These are phyloP conservation scores for Chaetomiaceae sp. DNA, from an alignment of 2,329 filamentous ascomycete genomes.

Conservation along the genomic window DNA sequence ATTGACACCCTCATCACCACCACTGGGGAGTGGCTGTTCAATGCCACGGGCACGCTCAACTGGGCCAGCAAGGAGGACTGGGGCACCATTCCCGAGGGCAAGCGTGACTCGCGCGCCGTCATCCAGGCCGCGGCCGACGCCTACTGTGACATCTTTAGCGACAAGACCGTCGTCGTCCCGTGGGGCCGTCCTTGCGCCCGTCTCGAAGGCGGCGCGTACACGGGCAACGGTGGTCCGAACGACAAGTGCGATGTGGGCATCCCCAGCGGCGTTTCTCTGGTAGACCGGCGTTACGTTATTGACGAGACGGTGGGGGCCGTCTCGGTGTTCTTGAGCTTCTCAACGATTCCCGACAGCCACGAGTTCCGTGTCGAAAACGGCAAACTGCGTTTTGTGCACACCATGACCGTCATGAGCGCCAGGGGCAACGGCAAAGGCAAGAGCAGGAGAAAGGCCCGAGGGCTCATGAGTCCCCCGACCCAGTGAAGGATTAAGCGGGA, in stretches of 20 bases:
- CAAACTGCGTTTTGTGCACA: conserved; percentile 30
- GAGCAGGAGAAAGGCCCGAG: not conserved
- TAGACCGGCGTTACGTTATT: conserved; percentile 30
- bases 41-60: conserved; percentile 28
- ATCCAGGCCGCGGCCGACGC: conserved; percentile 30
- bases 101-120: conserved; percentile 27
- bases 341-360: conserved; percentile 30
- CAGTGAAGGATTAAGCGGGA: not conserved
- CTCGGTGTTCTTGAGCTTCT: conserved; percentile 29
- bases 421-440: conserved; percentile 14
- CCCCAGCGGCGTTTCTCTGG: conserved; percentile 26
- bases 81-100: conserved; percentile 24
- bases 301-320: conserved; percentile 31
- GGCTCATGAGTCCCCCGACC: not conserved
- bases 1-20: conserved; percentile 29
- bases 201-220: conserved; percentile 30
- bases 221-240: conserved; percentile 23
- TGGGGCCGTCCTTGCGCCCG: conserved; percentile 28
- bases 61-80: conserved; percentile 26
- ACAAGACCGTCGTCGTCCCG: conserved; percentile 28
- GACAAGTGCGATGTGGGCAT: conserved; percentile 28
- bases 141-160: conserved; percentile 29
- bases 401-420: conserved; percentile 24
- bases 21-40: conserved; percentile 31
- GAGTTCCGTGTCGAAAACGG: conserved; percentile 30